Percentiles rank a stretch among this genome's conserved stretches.
Evolutionary conservation across 768 basidiomycete genomes (phyloP).

Genomic region (Lactarius trivialis): DNA sequence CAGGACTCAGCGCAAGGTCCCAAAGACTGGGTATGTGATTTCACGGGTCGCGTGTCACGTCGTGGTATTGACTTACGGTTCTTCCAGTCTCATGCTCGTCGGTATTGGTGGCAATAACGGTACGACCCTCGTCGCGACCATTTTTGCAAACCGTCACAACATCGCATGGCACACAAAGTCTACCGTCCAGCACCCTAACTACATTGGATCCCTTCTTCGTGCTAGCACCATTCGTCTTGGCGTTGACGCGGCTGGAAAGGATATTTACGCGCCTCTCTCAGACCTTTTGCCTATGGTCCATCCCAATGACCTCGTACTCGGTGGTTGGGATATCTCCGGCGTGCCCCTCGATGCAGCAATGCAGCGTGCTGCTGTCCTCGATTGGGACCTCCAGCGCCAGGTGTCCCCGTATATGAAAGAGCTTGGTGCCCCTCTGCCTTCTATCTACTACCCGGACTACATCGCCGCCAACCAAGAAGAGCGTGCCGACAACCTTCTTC

Average conservation of each 20-base stretch:
- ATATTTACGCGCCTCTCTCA: constrained; percentile 86
- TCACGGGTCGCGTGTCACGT: constrained; percentile 1
- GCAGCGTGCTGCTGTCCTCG: constrained; percentile 87
- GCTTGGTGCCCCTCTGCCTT: constrained; percentile 80
- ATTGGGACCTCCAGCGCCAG: constrained; percentile 96
- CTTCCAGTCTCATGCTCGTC: constrained; percentile 84
- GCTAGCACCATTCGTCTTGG: constrained; percentile 94
- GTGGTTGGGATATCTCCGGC: constrained; percentile 97
- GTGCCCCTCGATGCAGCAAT: constrained; percentile 84
- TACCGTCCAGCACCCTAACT: constrained; percentile 91
- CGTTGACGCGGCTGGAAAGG: constrained; percentile 72
- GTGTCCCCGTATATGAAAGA: constrained; percentile 79
- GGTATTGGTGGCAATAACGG: constrained; percentile 98
- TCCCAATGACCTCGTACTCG: constrained; percentile 94
- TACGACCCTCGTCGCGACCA: constrained; percentile 85
- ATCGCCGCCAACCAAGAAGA: constrained; percentile 97
- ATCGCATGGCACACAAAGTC: constrained; percentile 93
- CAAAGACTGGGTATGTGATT: constrained; percentile 75
- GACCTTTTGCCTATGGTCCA: constrained; percentile 97
- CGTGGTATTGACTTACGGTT: constrained; percentile 8
- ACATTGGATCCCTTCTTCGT: constrained; percentile 93
- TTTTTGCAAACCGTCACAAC: constrained; percentile 93
- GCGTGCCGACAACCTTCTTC: constrained; percentile 89
- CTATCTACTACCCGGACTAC: constrained; percentile 96
- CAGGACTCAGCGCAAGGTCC: constrained; percentile 78